phyloP scores from a whole-genome alignment of 2,329 filamentous ascomycete species.

The Pleoardoris graminearum region DNA sequence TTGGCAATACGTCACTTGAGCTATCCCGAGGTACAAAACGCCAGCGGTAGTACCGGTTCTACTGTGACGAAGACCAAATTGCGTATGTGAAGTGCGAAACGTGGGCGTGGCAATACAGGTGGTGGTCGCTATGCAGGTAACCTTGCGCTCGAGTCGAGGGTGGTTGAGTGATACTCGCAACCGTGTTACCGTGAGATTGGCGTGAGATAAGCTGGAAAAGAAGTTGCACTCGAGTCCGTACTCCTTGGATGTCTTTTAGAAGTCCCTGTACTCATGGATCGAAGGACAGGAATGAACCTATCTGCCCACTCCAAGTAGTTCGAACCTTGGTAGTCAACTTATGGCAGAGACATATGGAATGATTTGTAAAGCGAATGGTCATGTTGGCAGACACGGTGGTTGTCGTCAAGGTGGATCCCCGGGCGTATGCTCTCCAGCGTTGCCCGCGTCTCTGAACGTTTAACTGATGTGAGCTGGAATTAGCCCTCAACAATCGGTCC shows the following conservation, averaged over 20 bases:
- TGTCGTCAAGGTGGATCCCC: no score
- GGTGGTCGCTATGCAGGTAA: not conserved
- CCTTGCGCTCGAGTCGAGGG: not conserved
- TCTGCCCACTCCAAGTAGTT: not conserved
- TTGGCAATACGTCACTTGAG: not conserved
- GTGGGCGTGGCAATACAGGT: not conserved
- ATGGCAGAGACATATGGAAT: no score
- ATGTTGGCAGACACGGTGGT: no score
- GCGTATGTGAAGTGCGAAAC: not conserved
- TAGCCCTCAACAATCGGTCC: no score
- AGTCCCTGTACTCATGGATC: not conserved
- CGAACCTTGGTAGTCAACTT: no score
- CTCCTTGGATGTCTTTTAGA: no score
- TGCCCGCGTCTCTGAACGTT: no score
- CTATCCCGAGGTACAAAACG: not conserved
- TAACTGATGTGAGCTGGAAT: no score
- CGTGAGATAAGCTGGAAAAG: no score
- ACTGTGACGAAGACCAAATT: not conserved
- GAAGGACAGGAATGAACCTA: not conserved
- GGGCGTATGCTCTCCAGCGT: not conserved
- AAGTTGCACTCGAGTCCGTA: no score
- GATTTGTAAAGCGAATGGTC: no score
- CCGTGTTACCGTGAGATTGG: no score
- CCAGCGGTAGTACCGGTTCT: not conserved
- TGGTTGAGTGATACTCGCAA: not conserved